Evolutionary conservation across 2,329 filamentous ascomycete genomes (phyloP).

Genomic region (Aspergillus carbonarius): DNA sequence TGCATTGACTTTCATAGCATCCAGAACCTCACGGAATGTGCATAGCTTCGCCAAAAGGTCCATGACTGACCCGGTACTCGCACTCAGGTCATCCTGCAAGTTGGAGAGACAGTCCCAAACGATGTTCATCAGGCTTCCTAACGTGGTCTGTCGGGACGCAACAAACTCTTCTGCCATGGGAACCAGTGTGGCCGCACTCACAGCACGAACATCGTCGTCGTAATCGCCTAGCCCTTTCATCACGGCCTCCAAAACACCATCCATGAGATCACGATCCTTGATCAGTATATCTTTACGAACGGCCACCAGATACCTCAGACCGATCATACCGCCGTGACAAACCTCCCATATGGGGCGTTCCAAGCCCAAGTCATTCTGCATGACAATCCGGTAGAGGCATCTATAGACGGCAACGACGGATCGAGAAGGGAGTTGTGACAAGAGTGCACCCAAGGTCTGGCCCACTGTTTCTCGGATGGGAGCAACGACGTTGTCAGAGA

Average conservation of each 20-base stretch:
- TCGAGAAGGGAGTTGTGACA: slow-evolving; percentile 75
- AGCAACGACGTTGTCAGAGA: slow-evolving; percentile 93
- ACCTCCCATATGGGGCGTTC: slow-evolving; percentile 84
- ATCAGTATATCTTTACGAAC: slow-evolving; percentile 90
- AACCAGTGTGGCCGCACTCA: slow-evolving; percentile 95
- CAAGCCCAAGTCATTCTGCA: slow-evolving; percentile 77
- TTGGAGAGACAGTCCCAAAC: slow-evolving; percentile 98
- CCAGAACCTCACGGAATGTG: slow-evolving; percentile 86
- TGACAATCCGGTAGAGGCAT: slow-evolving; percentile 84
- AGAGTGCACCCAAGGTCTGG: slow-evolving; percentile 83
- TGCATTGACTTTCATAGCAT: slow-evolving; percentile 91
- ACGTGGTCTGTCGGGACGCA: slow-evolving; percentile 71
- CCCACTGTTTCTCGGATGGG: slow-evolving; percentile 94
- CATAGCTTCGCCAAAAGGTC: slow-evolving; percentile 94
- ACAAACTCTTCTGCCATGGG: slow-evolving; percentile 96
- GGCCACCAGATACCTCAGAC: slow-evolving; percentile 89
- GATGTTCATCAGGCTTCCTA: slow-evolving; percentile 83
- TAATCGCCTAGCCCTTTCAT: slow-evolving; percentile 90
- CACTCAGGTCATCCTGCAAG: slow-evolving; percentile 93
- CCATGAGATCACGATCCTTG: slow-evolving; percentile 79
- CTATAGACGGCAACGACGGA: slow-evolving; percentile 84
- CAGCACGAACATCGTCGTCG: slow-evolving; percentile 94
- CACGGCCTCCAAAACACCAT: slow-evolving; percentile 86
- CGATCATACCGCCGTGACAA: slow-evolving; percentile 97
- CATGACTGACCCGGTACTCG: slow-evolving; percentile 98